Conservation (phyloP, 495 filamentous ascomycete genomes). For the Pseudevernia furfuracea region DNA sequence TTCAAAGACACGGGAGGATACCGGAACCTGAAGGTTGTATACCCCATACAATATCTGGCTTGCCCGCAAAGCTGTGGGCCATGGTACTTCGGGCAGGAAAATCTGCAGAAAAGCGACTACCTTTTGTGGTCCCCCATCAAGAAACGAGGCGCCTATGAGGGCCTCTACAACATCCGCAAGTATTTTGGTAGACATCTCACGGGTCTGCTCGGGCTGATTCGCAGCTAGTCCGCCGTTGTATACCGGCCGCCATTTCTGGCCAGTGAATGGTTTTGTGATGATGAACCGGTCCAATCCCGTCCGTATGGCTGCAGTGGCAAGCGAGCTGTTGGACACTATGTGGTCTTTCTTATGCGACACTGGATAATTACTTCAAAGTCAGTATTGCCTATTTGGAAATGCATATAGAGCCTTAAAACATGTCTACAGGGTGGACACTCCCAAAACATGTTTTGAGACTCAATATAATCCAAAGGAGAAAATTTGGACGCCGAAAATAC, state of each 20-base stretch:
- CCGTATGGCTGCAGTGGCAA: slow-evolving; percentile 55
- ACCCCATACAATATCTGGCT: slow-evolving; percentile 31
- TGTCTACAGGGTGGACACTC: neutral
- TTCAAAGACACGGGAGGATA: slow-evolving; percentile 26
- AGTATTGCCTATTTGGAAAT: neutral
- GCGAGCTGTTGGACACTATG: slow-evolving; percentile 63
- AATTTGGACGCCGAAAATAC: neutral
- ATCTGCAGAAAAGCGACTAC: slow-evolving; percentile 56
- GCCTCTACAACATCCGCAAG: slow-evolving; percentile 88
- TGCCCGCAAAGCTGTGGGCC: slow-evolving; percentile 38
- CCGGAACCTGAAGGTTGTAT: slow-evolving; percentile 22
- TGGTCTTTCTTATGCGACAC: slow-evolving; percentile 59
- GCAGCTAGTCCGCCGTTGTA: slow-evolving; percentile 46
- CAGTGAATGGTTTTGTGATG: slow-evolving; percentile 57
- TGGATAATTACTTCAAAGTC: neutral
- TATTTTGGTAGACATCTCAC: slow-evolving; percentile 62
- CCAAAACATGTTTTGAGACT: neutral
- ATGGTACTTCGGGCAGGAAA: slow-evolving; percentile 58
- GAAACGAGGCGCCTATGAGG: slow-evolving; percentile 68
- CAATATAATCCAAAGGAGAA: neutral
- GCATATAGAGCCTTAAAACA: neutral
- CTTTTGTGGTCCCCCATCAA: slow-evolving; percentile 59
- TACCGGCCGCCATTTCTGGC: slow-evolving; percentile 61
- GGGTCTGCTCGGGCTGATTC: slow-evolving; percentile 19
- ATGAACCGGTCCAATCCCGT: slow-evolving; percentile 67